These are phyloP conservation scores for Colletotrichum sp. DNA, from an alignment of 2,329 filamentous ascomycete genomes.

Conservation along the genomic window DNA sequence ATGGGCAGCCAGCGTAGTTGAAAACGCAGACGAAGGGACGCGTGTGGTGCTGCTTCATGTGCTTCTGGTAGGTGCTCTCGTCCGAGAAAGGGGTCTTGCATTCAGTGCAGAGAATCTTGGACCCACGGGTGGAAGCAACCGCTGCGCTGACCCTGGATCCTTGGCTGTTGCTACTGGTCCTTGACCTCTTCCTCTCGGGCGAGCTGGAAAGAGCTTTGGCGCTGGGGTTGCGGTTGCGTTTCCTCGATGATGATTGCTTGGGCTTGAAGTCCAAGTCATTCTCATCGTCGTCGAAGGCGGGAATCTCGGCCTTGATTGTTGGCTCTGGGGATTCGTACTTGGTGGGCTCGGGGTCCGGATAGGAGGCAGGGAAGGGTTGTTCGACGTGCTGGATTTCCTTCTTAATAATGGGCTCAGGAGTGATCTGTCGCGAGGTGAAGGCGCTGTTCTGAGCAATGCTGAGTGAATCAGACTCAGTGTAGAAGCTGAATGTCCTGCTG, in stretches of 20 bases:
- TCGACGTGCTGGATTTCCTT: background rate
- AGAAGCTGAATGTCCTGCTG: background rate
- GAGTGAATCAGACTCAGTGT: background rate
- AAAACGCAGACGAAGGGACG: slow-evolving; percentile 80
- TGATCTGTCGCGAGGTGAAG: slow-evolving; percentile 3
- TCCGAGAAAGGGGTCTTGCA: slow-evolving; percentile 52
- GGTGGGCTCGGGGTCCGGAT: slow-evolving; percentile 16
- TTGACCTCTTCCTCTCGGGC: slow-evolving; percentile 8
- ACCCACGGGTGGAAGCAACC: background rate
- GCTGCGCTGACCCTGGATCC: background rate
- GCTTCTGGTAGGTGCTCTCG: slow-evolving; percentile 47
- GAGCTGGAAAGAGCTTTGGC: background rate
- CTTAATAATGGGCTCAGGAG: slow-evolving; percentile 3
- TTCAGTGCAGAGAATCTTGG: slow-evolving; percentile 35
- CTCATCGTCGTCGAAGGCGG: background rate
- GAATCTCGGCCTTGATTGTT: background rate
- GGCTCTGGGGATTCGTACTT: slow-evolving; percentile 24
- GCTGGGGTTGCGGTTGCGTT: slow-evolving; percentile 10
- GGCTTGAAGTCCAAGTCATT: slow-evolving; percentile 16
- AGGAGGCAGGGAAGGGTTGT: background rate
- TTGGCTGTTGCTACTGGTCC: background rate
- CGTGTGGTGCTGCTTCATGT: slow-evolving; percentile 58
- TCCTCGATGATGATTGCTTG: background rate
- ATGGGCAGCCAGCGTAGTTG: slow-evolving; percentile 74
- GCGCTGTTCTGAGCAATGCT: background rate